Conservation (phyloP, 345 rosid genomes). For the Eucalyptus globulus region DNA sequence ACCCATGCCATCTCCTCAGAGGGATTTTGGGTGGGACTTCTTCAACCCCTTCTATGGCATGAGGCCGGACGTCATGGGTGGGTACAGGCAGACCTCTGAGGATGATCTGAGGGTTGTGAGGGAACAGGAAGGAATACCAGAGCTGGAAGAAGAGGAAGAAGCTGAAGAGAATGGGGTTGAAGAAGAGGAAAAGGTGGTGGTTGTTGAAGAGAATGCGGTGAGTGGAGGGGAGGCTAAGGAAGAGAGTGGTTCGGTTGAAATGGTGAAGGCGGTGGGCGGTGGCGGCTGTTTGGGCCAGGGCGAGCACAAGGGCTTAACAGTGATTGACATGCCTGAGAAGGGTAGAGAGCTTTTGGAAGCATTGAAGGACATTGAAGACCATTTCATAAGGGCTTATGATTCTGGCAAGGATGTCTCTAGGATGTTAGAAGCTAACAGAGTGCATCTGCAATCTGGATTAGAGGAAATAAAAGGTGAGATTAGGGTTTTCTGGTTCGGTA, state of each 20-base stretch:
- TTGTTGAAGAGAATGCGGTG: constrained; percentile 3
- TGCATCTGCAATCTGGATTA: constrained; percentile 37
- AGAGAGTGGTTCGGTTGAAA: constrained; percentile 8
- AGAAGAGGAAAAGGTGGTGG: constrained; percentile 12
- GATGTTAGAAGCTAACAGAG: constrained; percentile 57
- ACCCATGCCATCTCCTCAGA: constrained; percentile 25
- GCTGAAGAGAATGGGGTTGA: not conserved
- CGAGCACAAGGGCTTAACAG: constrained; percentile 31
- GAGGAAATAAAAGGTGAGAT: constrained; percentile 52
- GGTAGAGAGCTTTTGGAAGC: constrained; percentile 73
- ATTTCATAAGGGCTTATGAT: constrained; percentile 64
- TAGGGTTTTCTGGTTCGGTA: not conserved
- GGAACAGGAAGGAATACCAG: constrained; percentile 69
- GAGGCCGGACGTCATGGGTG: constrained; percentile 39
- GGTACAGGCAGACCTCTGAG: constrained; percentile 24
- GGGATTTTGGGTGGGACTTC: constrained; percentile 72
- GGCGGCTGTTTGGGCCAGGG: constrained; percentile 7
- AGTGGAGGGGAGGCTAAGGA: not conserved
- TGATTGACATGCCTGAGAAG: constrained; percentile 27
- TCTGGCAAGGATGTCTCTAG: constrained; percentile 62
- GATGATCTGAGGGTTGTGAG: constrained; percentile 52
- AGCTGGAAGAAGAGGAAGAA: constrained; percentile 51
- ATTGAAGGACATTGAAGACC: constrained; percentile 51
- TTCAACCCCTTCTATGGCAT: constrained; percentile 49
- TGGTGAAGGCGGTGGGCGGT: constrained; percentile 12